Evolutionary conservation across 2,329 filamentous ascomycete species (phyloP), one percentile per base, ranked within the genome.

Genomic region (Zymoseptoria tritici): DNA sequence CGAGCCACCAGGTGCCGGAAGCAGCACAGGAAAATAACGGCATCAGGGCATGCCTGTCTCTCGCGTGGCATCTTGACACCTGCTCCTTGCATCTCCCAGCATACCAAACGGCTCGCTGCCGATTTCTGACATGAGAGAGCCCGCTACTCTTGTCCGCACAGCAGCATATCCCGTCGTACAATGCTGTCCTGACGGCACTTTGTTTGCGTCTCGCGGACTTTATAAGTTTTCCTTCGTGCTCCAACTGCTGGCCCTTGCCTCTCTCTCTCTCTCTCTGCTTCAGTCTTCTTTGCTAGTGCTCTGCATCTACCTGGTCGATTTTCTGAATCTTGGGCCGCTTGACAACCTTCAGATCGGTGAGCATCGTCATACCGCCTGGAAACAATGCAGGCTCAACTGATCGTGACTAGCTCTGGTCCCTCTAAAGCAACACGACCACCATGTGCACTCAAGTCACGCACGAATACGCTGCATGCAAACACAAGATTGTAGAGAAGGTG

Each of bases 391-490:
- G 19, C 20, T 11, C 50, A 11, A 52, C 50, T 52, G 50, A 52
- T 16, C 50, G 13, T 52, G 16, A 16, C 16, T 52, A 53, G 20
- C 52, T 21, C 22, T 52, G 50, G 19, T 21, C 11, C 56, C 55
- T 42, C 11, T 21, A 24, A 21, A 51, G 24, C 55, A 51, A 26
- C 52, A 56, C 49, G 52, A 49, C 59, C 58, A 67, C 52, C 49
- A 80, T 79, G 77, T 80, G 78, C 70, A 78, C 74, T 60, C 72
- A 76, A 68, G 73, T 80, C 64, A 73, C 78, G 65, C 78, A 79
- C 72, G 68, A 70, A 57, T 80, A 79, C 69, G 71, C 73, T 66
- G 62, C 54, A 9, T 80, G 78, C 69, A 76, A 75, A 65, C 78
- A 80, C 68, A 71, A 73, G 60, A 71, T 73, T 49, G 67, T 71